Evolutionary conservation across 345 rosid species (phyloP).

Genomic region (Fremontodendron californicum): DNA sequence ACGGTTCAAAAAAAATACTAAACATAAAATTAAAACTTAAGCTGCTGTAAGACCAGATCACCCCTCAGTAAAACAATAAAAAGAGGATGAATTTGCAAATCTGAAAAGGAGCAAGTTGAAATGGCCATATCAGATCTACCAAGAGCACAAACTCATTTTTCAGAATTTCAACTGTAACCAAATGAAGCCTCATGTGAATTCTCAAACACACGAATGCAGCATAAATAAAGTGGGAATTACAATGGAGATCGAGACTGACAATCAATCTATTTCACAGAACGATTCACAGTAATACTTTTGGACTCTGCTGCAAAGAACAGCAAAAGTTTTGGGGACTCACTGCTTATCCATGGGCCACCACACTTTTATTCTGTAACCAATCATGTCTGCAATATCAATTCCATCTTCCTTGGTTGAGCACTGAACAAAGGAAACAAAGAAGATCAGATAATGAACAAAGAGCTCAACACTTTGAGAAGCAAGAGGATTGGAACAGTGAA

Average conservation of each 20-base stretch:
- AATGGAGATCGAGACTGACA: background rate
- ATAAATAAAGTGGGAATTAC: slow-evolving; percentile 2
- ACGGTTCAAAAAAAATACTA: background rate
- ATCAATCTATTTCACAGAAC: background rate
- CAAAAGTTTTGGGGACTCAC: slow-evolving; percentile 43
- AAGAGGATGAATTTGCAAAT: background rate
- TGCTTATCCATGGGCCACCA: slow-evolving; percentile 99
- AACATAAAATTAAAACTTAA: slow-evolving; percentile 2
- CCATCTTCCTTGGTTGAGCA: slow-evolving; percentile 54
- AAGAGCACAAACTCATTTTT: background rate
- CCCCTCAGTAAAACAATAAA: background rate
- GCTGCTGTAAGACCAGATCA: background rate
- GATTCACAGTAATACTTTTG: background rate
- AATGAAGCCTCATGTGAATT: background rate
- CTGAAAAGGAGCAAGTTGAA: background rate
- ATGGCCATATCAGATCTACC: background rate
- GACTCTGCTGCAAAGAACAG: background rate
- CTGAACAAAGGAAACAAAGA: slow-evolving; percentile 39
- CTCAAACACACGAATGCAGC: background rate
- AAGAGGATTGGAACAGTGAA: background rate
- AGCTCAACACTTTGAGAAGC: background rate
- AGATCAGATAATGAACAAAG: slow-evolving; percentile 19
- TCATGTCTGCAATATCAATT: slow-evolving; percentile 59
- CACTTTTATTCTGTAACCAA: slow-evolving; percentile 79
- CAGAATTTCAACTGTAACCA: background rate